These are phyloP conservation scores for Stentor coeruleus DNA, from an alignment of 73 alveolate species.

Conservation along the genomic window DNA sequence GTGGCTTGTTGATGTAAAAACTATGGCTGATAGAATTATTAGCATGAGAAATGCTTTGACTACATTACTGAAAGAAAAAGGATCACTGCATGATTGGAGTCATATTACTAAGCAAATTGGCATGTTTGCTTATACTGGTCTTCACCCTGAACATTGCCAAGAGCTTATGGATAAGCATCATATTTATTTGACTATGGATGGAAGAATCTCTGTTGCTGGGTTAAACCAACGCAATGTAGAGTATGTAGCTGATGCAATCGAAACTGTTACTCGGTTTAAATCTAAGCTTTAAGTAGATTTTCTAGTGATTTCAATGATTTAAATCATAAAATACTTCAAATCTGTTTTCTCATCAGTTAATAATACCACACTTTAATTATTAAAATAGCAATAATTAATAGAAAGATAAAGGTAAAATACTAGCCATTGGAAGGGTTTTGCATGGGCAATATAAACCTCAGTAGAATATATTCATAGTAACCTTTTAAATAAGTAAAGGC, in stretches of 20 bases:
- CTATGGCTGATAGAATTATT: conserved; percentile 67
- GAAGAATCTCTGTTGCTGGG: conserved; percentile 73
- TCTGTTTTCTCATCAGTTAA: no score
- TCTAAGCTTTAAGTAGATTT: no score
- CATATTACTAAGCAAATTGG: conserved; percentile 66
- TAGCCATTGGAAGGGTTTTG: no score
- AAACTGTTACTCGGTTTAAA: conserved; percentile 50
- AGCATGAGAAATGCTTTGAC: conserved; percentile 53
- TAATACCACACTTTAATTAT: no score
- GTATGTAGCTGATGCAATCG: conserved; percentile 75
- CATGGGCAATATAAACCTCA: no score
- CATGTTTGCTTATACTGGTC: conserved; percentile 84
- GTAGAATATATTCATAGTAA: no score
- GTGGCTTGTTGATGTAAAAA: conserved; percentile 53
- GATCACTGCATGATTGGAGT: conserved; percentile 57
- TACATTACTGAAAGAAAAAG: conserved; percentile 37
- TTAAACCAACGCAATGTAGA: conserved; percentile 66
- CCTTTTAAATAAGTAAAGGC: no score
- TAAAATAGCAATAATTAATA: no score
- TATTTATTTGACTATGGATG: conserved; percentile 52
- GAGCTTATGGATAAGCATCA: conserved; percentile 51
- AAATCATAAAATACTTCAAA: no score
- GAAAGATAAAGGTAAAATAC: no score
- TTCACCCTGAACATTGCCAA: conserved; percentile 54
- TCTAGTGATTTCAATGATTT: no score